Conservation (phyloP, 2,329 filamentous ascomycete genomes). For the Elsinoe ampelina region DNA sequence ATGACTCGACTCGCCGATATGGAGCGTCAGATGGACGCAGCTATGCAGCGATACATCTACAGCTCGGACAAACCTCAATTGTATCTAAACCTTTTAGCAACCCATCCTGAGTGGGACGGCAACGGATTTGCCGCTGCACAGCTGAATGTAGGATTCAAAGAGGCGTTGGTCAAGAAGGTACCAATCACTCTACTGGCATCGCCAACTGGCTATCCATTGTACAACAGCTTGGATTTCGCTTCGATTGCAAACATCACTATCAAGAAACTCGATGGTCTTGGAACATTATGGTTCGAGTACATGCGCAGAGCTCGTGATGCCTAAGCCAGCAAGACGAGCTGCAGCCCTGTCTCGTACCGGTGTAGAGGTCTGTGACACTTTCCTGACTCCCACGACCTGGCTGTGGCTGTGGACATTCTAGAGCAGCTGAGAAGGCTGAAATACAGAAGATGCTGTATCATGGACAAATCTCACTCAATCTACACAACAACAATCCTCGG, state of each 20-base stretch:
- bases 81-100: slow-evolving; percentile 12
- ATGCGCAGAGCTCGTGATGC: background rate
- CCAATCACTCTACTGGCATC: slow-evolving; percentile 7
- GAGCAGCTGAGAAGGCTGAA: too few species aligned
- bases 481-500: too few species aligned
- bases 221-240: slow-evolving; percentile 1
- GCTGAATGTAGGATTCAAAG: background rate
- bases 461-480: too few species aligned
- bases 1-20: background rate
- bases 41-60: background rate
- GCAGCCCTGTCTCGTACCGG: too few species aligned
- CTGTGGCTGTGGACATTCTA: too few species aligned
- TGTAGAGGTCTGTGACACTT: too few species aligned
- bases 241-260: slow-evolving; percentile 8
- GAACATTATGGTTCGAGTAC: slow-evolving; percentile 11
- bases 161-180: background rate
- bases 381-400: too few species aligned
- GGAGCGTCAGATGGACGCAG: background rate
- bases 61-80: slow-evolving; percentile 1
- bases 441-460: too few species aligned
- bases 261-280: slow-evolving; percentile 1
- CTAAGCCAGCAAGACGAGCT: too few species aligned
- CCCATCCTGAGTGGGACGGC: slow-evolving; percentile 13
- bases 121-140: slow-evolving; percentile 12
- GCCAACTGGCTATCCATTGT: slow-evolving; percentile 7